Evolutionary conservation across 2,329 filamentous ascomycete species (phyloP), one percentile per base, ranked within the genome.

Genomic region (Diaporthe sp.): DNA sequence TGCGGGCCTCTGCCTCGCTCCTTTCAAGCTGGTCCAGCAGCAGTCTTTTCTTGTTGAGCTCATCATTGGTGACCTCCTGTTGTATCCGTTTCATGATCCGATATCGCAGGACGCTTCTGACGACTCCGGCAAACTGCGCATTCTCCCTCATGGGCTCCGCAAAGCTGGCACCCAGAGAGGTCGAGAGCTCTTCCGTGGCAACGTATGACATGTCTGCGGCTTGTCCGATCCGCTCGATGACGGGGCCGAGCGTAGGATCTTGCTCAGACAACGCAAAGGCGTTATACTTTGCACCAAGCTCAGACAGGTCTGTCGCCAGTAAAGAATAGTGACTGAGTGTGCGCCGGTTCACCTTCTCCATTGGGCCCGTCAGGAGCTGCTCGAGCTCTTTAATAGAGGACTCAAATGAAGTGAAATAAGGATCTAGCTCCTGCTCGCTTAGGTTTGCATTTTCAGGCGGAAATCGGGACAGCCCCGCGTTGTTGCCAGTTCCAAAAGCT

Each of bases 101-200:
- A 82, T 98, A 99, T 77, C 94, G 91, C 72, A 99, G 86, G 45
- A 99, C 96, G 77, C 88, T 94, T 55, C 96, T 92, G 4, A 99
- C 97, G 1, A 99, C 95, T 15, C 97, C 95, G 0, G 97, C 97
- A 82, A 99, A 99, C 81, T 99, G 97, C 17, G 97, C 96, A 80
- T 95, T 97, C 85, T 99, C 97, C 72, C 97, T 91, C 95, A 99
- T 98, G 0, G 97, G 97, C 81, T 99, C 97, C 0, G 97, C 95
- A 81, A 99, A 99, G 78, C 92, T 97, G 45, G 96, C 96, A 28
- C 96, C 96, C n/a, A 99, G 86, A 0, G 94, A 93, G 2, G 92
- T 92, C 0, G 96, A 96, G 4, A 99, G 87, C 82, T 99, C 97
- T 80, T 97, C 95, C 0, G 96, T 98, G 13, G 95, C 95, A 77